These are phyloP conservation scores for Eucalyptus tenuipes DNA, from an alignment of 345 rosid genomes.

Conservation along the genomic window DNA sequence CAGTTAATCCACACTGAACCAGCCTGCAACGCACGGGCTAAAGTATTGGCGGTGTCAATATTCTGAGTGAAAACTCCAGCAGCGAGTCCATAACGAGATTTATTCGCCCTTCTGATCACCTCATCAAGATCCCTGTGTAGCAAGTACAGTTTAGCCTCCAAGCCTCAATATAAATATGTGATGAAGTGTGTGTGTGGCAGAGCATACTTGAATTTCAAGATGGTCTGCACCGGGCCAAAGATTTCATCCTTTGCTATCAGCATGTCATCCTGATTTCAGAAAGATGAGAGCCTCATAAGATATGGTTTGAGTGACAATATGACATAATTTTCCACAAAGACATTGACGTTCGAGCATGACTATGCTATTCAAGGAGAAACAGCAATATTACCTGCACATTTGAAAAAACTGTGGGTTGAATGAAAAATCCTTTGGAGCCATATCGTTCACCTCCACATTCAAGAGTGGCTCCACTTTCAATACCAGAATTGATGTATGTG, in stretches of 20 bases:
- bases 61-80: conserved; percentile 76
- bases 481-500: conserved; percentile 52
- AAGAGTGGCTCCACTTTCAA: conserved; percentile 78
- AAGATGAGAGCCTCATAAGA: not conserved
- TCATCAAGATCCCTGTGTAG: conserved; percentile 55
- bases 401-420: conserved; percentile 94
- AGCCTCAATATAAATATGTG: not conserved
- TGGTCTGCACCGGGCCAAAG: conserved; percentile 94
- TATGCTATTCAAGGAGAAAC: not conserved
- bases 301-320: not conserved
- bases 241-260: conserved; percentile 86
- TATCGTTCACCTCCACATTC: conserved; percentile 66
- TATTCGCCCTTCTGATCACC: conserved; percentile 57
- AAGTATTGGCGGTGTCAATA: conserved; percentile 62
- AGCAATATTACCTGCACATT: conserved; percentile 42
- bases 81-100: conserved; percentile 51
- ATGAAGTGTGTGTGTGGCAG: not conserved
- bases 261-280: conserved; percentile 66
- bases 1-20: conserved; percentile 86
- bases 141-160: not conserved
- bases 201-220: conserved; percentile 66
- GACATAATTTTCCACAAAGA: not conserved
- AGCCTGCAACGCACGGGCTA: conserved; percentile 48
- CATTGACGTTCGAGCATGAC: not conserved
- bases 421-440: conserved; percentile 66